phyloP scores from a whole-genome alignment of 192 early-diverging fungal species.

The Backusella sp. region DNA sequence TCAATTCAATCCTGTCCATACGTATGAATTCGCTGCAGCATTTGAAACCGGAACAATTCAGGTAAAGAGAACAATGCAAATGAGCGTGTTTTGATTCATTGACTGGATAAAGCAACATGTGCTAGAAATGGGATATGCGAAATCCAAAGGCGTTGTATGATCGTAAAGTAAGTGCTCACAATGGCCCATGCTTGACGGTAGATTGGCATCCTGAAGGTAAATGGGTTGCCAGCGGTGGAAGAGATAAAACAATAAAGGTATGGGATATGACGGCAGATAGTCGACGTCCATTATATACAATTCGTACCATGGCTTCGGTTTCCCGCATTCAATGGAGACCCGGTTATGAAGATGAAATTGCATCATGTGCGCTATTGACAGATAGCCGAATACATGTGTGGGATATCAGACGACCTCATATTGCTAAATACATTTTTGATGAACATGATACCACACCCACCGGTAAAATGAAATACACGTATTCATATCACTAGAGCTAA shows the following conservation, averaged over 20 bases:
- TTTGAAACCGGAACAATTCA: conserved; percentile 81
- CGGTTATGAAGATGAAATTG: conserved; percentile 62
- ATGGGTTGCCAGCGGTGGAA: conserved; percentile 72
- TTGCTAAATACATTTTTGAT: conserved; percentile 65
- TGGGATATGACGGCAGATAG: conserved; percentile 70
- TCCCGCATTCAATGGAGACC: conserved; percentile 75
- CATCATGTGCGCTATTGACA: conserved; percentile 60
- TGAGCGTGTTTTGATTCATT: not conserved
- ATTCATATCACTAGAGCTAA: not conserved
- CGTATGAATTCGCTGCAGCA: conserved; percentile 70
- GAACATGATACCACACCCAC: conserved; percentile 71
- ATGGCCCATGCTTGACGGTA: conserved; percentile 65
- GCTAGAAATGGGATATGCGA: conserved; percentile 79
- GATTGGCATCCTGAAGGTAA: conserved; percentile 76
- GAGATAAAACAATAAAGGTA: conserved; percentile 77
- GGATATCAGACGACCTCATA: conserved; percentile 68
- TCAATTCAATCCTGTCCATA: conserved; percentile 64
- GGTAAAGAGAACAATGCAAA: conserved; percentile 38
- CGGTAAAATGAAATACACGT: conserved; percentile 34
- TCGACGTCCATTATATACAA: conserved; percentile 53
- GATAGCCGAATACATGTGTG: conserved; percentile 70
- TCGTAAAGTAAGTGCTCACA: conserved; percentile 68
- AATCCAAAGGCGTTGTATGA: conserved; percentile 55
- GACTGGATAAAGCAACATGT: not conserved
- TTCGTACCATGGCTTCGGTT: conserved; percentile 66